These are phyloP conservation scores for Eucalyptus urophylla DNA, from an alignment of 345 rosid species.

Conservation along the genomic window DNA sequence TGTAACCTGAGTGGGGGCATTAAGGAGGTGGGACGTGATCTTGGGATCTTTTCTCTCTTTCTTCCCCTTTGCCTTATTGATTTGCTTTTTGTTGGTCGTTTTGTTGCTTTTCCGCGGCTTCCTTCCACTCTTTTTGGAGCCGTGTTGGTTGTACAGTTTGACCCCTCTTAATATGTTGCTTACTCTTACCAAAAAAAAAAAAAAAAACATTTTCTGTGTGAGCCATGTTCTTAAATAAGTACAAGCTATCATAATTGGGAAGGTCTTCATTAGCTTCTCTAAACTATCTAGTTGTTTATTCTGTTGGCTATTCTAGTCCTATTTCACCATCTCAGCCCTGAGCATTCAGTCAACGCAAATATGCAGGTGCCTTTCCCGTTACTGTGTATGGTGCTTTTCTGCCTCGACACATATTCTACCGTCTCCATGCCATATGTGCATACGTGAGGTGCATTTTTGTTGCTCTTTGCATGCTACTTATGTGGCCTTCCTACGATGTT, in stretches of 20 bases:
- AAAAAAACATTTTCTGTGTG: neutral
- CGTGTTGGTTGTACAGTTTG: too few relatives aligned
- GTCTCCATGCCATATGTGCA: constrained; percentile 78
- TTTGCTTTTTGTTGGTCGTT: too few relatives aligned
- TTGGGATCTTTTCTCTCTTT: too few relatives aligned
- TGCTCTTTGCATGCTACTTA: constrained; percentile 58
- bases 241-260: neutral
- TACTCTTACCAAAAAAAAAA: too few relatives aligned
- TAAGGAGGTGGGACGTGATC: too few relatives aligned
- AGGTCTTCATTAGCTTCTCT: neutral
- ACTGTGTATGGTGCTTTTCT: constrained; percentile 77
- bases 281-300: neutral
- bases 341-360: neutral
- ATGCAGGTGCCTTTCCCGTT: constrained; percentile 63
- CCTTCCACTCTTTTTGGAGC: too few relatives aligned
- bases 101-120: too few relatives aligned
- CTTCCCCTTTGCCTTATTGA: too few relatives aligned
- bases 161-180: too few relatives aligned
- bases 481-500: constrained; percentile 74
- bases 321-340: neutral
- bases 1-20: too few relatives aligned
- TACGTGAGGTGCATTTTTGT: constrained; percentile 75
- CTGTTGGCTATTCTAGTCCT: neutral
- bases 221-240: neutral
- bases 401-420: constrained; percentile 76